These are phyloP conservation scores for Trichocladium antarcticum DNA, from an alignment of 495 filamentous ascomycete species.

Conservation along the genomic window DNA sequence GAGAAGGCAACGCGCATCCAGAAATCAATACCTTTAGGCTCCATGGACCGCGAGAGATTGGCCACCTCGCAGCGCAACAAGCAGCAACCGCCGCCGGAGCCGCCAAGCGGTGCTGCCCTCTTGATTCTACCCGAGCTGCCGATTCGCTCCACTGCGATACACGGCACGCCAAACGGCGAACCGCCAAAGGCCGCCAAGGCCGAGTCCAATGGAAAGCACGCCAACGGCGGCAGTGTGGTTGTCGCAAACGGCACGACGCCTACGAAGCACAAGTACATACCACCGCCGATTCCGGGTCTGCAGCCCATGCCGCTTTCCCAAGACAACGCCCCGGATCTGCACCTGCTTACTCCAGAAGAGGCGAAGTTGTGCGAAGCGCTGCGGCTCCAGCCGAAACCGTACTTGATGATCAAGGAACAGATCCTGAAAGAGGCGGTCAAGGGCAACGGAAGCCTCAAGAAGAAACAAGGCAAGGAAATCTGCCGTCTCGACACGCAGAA, in stretches of 20 bases:
- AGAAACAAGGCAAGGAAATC: slow-evolving; percentile 67
- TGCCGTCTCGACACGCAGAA: slow-evolving; percentile 42
- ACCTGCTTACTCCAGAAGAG: slow-evolving; percentile 79
- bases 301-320: slow-evolving; percentile 57
- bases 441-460: slow-evolving; percentile 75
- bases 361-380: slow-evolving; percentile 71
- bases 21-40: slow-evolving; percentile 56
- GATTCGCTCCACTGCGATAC: slow-evolving; percentile 33
- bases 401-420: slow-evolving; percentile 84
- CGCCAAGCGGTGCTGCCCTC: slow-evolving; percentile 55
- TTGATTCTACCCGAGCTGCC: slow-evolving; percentile 69
- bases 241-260: slow-evolving; percentile 28
- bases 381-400: slow-evolving; percentile 82
- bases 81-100: slow-evolving; percentile 51
- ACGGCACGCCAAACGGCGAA: slow-evolving; percentile 12
- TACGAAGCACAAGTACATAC: slow-evolving; percentile 32
- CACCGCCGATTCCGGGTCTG: slow-evolving; percentile 43
- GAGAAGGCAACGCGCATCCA: slow-evolving; percentile 74
- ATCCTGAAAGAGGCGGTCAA: slow-evolving; percentile 81
- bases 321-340: slow-evolving; percentile 70
- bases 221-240: slow-evolving; percentile 34
- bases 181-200: slow-evolving; percentile 16
- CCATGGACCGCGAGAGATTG: slow-evolving; percentile 67
- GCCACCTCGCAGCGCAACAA: slow-evolving; percentile 51
- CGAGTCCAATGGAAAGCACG: slow-evolving; percentile 27